Evolutionary conservation across 164 flowering plant species (phyloP).

Genomic region (Chimonanthus praecox): DNA sequence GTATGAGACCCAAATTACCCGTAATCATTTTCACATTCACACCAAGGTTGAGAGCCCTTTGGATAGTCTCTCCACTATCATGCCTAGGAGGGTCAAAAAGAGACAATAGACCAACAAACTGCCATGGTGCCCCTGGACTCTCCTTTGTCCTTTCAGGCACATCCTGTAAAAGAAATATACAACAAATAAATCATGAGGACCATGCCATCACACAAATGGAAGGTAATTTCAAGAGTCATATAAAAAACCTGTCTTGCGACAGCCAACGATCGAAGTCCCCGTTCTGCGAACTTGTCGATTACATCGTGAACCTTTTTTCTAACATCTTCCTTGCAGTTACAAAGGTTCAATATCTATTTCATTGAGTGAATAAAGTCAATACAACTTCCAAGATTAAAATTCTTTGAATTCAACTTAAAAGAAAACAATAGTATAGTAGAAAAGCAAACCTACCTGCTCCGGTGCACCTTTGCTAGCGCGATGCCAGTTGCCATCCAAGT

Average conservation of each 20-base stretch:
- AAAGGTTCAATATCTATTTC: conserved; percentile 25
- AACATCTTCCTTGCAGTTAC: conserved; percentile 31
- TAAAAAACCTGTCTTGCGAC: conserved; percentile 27
- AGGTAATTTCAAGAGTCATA: background rate
- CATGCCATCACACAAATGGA: background rate
- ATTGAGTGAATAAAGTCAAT: background rate
- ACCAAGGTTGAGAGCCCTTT: conserved; percentile 33
- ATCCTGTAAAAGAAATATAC: conserved; percentile 16
- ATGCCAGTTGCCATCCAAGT: conserved; percentile 30
- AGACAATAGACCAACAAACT: conserved; percentile 34
- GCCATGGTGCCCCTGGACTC: conserved; percentile 32
- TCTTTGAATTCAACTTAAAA: background rate
- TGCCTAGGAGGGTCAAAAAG: conserved; percentile 37
- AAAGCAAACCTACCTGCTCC: conserved; percentile 21
- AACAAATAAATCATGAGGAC: background rate
- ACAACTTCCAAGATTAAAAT: background rate
- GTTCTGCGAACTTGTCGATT: conserved; percentile 33
- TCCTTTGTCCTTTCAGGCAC: conserved; percentile 32
- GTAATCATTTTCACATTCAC: conserved; percentile 37
- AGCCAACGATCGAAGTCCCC: conserved; percentile 33
- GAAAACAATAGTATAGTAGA: too few relatives aligned
- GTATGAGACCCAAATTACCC: conserved; percentile 9
- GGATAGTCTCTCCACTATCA: conserved; percentile 31
- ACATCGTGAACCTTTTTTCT: conserved; percentile 25
- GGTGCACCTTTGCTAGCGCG: conserved; percentile 41